Base-by-base conservation (phyloP, 225 moss, liverwort and hornwort genomes). In the Climacium dendroides region DNA sequence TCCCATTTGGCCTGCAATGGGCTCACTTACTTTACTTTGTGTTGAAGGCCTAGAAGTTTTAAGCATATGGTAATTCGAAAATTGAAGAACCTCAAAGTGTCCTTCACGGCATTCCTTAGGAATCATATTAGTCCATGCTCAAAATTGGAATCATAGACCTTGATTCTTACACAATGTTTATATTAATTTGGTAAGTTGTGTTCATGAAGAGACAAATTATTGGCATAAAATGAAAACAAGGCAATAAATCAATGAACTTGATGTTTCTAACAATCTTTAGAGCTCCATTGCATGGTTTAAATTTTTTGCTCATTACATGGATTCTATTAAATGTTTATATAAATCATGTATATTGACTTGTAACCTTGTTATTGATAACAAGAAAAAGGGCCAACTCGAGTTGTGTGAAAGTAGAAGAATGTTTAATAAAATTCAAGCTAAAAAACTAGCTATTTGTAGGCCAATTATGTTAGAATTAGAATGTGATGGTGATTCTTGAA, bases 71-170 rank as follows among this genome's bases (percentile, higher is more conserved):
- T 35, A 23, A 35, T 2, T 23, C 7, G 53, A 24, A 53, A 53
- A 23, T 53, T 35, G 15, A 53, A 2, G 20, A 76, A n/a, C 15
- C 0, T 35, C 5, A 1, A 24, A n/a, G 15, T 0, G 2, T 24
- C n/a, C n/a, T n/a, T n/a, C n/a, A n/a, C n/a, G n/a, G n/a, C n/a
- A n/a, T 75, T 45, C 13, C 8, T 75, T 35, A 9, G 5, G 5
- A 35, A 9, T 35, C 20, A 13, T 32, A 13, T 34, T 74, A 35
- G 5, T 23, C 19, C 9, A 32, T 80, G 13, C 2, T 78, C 5
- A 28, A 11, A 37, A 52, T 55, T 7, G 14, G 22, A 54, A 69
- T 35, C 23, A 15, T 5, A 18, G 5, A 29, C 23, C 7, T 48
- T 57, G 4, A 32, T 57, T 70, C 32, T 63, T 63, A 23, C 4